A percentile compares a stretch with the other conserved stretches of the same genome.
These are phyloP conservation scores for Papiliotrema fonsecae DNA, from an alignment of 1,284 basidiomycete genomes.

Conservation along the genomic window DNA sequence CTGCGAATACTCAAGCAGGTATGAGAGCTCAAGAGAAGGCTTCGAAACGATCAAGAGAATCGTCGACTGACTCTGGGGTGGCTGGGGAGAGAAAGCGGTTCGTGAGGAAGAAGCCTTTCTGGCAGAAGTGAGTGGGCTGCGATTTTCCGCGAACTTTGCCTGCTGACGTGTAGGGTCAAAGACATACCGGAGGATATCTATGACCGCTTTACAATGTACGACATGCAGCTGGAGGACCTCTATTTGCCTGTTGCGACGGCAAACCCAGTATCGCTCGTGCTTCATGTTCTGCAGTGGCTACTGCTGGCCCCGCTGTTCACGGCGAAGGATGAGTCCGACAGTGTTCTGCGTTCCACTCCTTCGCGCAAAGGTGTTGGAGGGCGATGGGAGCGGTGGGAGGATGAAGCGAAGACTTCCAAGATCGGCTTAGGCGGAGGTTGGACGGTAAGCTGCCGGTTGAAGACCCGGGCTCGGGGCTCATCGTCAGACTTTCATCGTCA, in stretches of 20 bases:
- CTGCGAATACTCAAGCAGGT: conserved; percentile 27
- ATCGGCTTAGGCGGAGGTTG: conserved; percentile 23
- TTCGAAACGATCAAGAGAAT: too few species aligned
- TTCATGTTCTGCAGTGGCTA: conserved; percentile 37
- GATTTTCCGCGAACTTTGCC: background rate
- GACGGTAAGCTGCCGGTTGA: conserved; percentile 17
- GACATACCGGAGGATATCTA: conserved; percentile 21
- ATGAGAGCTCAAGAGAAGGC: conserved; percentile 19
- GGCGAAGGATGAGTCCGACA: conserved; percentile 11
- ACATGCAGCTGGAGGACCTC: conserved; percentile 28
- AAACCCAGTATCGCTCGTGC: conserved; percentile 31
- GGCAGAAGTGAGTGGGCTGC: conserved; percentile 25
- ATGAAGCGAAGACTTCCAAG: conserved; percentile 9
- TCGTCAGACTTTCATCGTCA: conserved; percentile 26
- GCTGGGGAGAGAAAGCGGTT: conserved; percentile 29
- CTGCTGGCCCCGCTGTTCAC: conserved; percentile 34
- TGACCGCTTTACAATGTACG: conserved; percentile 25
- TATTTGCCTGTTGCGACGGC: conserved; percentile 33
- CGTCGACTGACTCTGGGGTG: conserved; percentile 5
- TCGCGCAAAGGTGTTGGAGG: conserved; percentile 17
- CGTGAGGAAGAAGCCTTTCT: conserved; percentile 32
- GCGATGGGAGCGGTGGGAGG: conserved; percentile 35
- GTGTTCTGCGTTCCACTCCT: conserved; percentile 12
- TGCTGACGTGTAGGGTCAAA: conserved; percentile 17
- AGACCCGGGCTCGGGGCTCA: background rate